Evolutionary conservation across 2,329 filamentous ascomycete species (phyloP).

Genomic region (Epichloe sibirici): DNA sequence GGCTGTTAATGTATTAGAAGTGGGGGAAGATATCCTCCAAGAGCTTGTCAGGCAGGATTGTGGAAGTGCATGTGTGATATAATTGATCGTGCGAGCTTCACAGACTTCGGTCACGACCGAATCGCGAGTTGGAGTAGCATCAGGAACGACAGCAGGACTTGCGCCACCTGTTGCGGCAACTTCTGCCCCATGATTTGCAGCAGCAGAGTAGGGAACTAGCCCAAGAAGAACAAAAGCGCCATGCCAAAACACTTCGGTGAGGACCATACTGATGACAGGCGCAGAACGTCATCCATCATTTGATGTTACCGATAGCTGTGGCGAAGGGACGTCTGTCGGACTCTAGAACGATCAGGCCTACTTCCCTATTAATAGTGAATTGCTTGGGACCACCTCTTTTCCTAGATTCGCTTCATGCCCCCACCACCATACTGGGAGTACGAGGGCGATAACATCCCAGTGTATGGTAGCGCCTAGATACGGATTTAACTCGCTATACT

Average conservation of each 20-base stretch:
- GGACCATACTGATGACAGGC: slow-evolving; percentile 5
- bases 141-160: neutral
- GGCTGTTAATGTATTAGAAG: neutral
- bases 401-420: too few species aligned
- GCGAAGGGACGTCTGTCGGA: neutral
- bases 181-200: neutral
- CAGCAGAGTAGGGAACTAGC: neutral
- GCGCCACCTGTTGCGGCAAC: neutral
- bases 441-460: too few species aligned
- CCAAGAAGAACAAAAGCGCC: slow-evolving; percentile 1
- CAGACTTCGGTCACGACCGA: slow-evolving; percentile 19
- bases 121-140: neutral
- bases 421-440: too few species aligned
- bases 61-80: slow-evolving; percentile 66
- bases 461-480: too few species aligned
- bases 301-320: neutral
- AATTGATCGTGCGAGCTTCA: slow-evolving; percentile 59
- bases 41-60: slow-evolving; percentile 63
- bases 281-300: slow-evolving; percentile 4
- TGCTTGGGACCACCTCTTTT: too few species aligned
- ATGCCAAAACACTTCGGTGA: neutral
- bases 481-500: too few species aligned
- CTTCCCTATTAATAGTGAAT: too few species aligned
- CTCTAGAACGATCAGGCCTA: neutral
- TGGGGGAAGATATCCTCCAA: slow-evolving; percentile 29